These are phyloP conservation scores for Exutisphaerella laricina DNA, from an alignment of 2,329 filamentous ascomycete genomes.

Conservation along the genomic window DNA sequence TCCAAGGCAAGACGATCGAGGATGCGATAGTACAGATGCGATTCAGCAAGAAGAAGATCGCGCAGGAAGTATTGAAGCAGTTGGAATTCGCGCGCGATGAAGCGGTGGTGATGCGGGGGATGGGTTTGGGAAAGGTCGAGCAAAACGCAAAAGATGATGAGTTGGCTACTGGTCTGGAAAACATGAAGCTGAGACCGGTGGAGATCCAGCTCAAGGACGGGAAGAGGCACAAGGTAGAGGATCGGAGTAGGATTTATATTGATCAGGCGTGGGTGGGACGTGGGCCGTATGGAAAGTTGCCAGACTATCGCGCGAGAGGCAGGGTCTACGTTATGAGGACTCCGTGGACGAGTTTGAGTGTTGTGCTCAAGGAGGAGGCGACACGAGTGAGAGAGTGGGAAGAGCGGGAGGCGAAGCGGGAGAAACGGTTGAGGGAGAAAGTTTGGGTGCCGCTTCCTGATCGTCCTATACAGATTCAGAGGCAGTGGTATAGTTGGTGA, in stretches of 20 bases:
- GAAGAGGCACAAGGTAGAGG: conserved; percentile 61
- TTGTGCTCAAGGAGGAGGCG: conserved; percentile 89
- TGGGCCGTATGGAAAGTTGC: conserved; percentile 55
- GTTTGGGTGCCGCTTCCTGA: conserved; percentile 88
- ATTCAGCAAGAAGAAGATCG: conserved; percentile 90
- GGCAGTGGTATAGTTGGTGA: conserved; percentile 90
- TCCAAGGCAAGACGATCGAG: conserved; percentile 86
- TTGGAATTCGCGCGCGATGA: conserved; percentile 75
- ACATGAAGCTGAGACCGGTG: conserved; percentile 30
- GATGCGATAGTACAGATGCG: conserved; percentile 93
- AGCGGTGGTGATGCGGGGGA: conserved; percentile 73
- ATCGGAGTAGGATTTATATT: conserved; percentile 81
- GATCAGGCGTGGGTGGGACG: conserved; percentile 89
- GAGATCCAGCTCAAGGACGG: conserved; percentile 71
- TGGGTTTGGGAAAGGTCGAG: conserved; percentile 58
- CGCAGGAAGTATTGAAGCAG: conserved; percentile 71
- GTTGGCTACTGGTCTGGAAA: conserved; percentile 15
- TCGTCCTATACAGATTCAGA: conserved; percentile 73
- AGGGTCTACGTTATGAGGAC: conserved; percentile 61
- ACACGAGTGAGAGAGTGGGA: conserved; percentile 75
- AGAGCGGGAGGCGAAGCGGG: conserved; percentile 70
- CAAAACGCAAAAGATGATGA: conserved; percentile 21
- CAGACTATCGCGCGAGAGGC: conserved; percentile 72
- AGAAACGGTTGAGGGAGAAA: conserved; percentile 62
- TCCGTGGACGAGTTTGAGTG: conserved; percentile 67